phyloP scores from a whole-genome alignment of 768 basidiomycete species.

The Daedaleopsis nitida region DNA sequence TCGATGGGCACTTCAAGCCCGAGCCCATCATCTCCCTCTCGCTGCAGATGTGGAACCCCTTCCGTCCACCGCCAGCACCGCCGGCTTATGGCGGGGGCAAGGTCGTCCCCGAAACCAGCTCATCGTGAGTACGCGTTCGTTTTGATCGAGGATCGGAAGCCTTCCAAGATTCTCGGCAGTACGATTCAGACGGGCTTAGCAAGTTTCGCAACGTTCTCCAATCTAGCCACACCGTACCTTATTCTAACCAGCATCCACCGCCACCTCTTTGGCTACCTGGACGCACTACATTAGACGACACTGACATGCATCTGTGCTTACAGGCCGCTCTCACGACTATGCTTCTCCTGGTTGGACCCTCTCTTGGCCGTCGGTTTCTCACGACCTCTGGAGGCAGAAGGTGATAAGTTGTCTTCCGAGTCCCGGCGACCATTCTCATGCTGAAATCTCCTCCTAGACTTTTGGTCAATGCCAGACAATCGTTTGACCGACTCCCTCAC shows the following conservation, averaged over 20 bases:
- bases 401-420: constrained; percentile 27
- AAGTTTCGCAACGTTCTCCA: no score
- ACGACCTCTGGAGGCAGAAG: constrained; percentile 58
- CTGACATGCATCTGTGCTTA: neutral
- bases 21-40: neutral
- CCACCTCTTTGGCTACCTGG: no score
- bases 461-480: constrained; percentile 9
- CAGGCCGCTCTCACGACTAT: constrained; percentile 47
- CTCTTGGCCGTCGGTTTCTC: constrained; percentile 61
- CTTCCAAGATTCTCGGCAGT: no score
- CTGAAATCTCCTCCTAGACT: neutral
- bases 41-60: constrained; percentile 7
- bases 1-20: no score
- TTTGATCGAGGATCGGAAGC: no score
- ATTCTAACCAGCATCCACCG: no score
- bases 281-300: neutral
- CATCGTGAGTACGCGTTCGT: constrained; percentile 30
- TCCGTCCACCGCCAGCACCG: constrained; percentile 47
- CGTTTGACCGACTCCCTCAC: constrained; percentile 10
- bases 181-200: no score
- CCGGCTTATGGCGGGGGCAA: constrained; percentile 51
- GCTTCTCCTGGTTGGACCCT: constrained; percentile 56
- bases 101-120: constrained; percentile 43
- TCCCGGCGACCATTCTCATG: neutral
- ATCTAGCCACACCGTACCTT: no score